Conservation (phyloP, 108 stramenopile genomes). For the Skeletonema menzelii region DNA sequence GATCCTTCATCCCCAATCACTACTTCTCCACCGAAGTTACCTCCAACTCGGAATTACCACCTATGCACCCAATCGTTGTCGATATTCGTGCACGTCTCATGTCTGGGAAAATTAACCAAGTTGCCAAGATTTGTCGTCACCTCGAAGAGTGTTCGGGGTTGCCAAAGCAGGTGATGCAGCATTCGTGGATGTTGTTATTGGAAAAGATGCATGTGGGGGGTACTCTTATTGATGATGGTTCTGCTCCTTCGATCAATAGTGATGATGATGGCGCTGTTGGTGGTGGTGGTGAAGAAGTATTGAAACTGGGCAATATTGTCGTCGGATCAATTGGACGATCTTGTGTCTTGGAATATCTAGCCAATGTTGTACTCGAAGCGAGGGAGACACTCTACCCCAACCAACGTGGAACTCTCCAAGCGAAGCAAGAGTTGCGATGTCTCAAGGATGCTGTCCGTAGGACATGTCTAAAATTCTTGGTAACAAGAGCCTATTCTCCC, state of each 20-base stretch:
- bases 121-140: slow-evolving; percentile 12
- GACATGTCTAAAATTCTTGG: slow-evolving; percentile 38
- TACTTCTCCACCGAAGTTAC: neutral
- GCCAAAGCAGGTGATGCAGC: slow-evolving; percentile 1
- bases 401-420: neutral
- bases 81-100: slow-evolving; percentile 25
- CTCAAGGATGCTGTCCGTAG: slow-evolving; percentile 44
- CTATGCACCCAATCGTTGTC: slow-evolving; percentile 26
- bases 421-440: slow-evolving; percentile 17
- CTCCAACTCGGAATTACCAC: neutral
- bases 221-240: slow-evolving; percentile 33
- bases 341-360: slow-evolving; percentile 35
- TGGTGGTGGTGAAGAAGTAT: neutral
- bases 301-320: slow-evolving; percentile 20
- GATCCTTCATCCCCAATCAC: slow-evolving; percentile 13
- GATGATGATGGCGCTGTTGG: neutral
- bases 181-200: slow-evolving; percentile 28
- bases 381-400: slow-evolving; percentile 19
- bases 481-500: slow-evolving; percentile 31
- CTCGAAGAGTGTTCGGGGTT: slow-evolving; percentile 33
- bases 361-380: slow-evolving; percentile 11
- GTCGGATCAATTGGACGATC: slow-evolving; percentile 23
- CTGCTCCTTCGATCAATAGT: neutral
- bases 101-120: slow-evolving; percentile 9
- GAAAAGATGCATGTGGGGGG: slow-evolving; percentile 35